Base-by-base conservation (phyloP, 2,329 filamentous ascomycete genomes). In the Fusarium compactum region DNA sequence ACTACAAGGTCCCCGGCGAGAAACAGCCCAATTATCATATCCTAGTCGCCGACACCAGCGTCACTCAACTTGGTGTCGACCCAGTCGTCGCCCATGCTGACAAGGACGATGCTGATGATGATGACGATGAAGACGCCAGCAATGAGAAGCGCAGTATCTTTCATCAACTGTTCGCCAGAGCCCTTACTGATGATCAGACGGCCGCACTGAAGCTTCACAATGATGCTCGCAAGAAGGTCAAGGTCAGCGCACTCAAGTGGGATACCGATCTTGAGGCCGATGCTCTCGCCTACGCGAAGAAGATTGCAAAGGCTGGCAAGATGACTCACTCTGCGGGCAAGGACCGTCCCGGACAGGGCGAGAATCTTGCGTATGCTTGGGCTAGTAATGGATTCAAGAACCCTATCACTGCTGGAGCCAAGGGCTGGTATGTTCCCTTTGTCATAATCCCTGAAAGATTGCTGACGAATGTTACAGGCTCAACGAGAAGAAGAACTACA, bases 311-410 rank as follows among this genome's bases (percentile, higher is more conserved):
- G 30, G 18, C 22, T 18, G 62, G 60, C 5, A 70, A 65, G n/a
- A 32, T 76, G 18, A 2, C 24, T 0, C 74, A 76, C 9, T 76
- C 74, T 6, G 2, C 38, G 0, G 22, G 25, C 12, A 45, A 24
- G 1, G 38, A 63, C 0, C 62, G 73, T 4, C 64, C 64, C 0
- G 66, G 67, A 6, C 70, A 76, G 34, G 74, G 74, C 0, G 74
- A 76, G 38, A 76, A 76, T 3, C 22, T 76, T 8, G 74, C 64
- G 3, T 76, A 69, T n/a, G 65, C 51, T 14, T 65, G 45, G 68
- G 62, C 72, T 5, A 65, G 60, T 10, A 44, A 27, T 12, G 48
- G 55, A 0, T 58, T 69, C 20, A 55, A 51, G 34, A 62, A 64
- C 12, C 73, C 73, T 2, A 63, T 70, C 1, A 67, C 64, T 4